Base-by-base conservation (phyloP, 2,329 filamentous ascomycete species). In the Ascochyta fabae region DNA sequence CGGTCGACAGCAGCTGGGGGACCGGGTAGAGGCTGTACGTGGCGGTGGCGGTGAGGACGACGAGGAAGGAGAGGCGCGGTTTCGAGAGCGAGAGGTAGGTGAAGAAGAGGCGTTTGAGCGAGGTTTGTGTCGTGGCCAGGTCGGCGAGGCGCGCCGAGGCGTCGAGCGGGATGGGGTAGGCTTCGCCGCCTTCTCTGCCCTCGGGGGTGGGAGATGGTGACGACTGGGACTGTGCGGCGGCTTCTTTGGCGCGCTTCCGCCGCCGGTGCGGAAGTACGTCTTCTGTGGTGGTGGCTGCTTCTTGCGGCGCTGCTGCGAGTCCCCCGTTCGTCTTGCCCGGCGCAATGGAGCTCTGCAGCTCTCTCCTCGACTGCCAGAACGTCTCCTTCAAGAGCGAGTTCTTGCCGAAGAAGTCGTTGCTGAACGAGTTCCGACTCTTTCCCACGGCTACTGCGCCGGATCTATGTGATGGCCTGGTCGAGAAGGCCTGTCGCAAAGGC, bases 21-120 rank as follows among this genome's bases (percentile, higher is more conserved):
- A 96, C 90, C 0, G 95, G 95, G 74, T 97, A 99, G 52, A 99
- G 82, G 15, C 92, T 91, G 76, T 98, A 99, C 3, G 94, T 86
- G 2, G 91, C 90, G 75, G 95, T 96, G 26, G 94, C 91, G 0
- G 92, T 92, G 43, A 99, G 87, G 29, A 96, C 89, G 59, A 99
- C 89, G 42, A 99, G 87, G 66, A 96, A 89, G 7, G 92, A 94
- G 44, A 99, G 86, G 48, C 94, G 92, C 3, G 95, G 95, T 75
- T 99, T 99, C n/a, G 93, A 90, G 63, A 99, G 87, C 24, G 95
- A 91, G 60, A 99, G 88, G 68, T 92, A 92, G 27, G 91, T 88
- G 22, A 92, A 90, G 61, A 95, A 72, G 51, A 86, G 83, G 53
- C 92, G 90, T 58, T 83, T 82, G 39, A 87, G 64, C 22, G 85